phyloP scores from a whole-genome alignment of 1,284 basidiomycete species.

The Malassezia nana region DNA sequence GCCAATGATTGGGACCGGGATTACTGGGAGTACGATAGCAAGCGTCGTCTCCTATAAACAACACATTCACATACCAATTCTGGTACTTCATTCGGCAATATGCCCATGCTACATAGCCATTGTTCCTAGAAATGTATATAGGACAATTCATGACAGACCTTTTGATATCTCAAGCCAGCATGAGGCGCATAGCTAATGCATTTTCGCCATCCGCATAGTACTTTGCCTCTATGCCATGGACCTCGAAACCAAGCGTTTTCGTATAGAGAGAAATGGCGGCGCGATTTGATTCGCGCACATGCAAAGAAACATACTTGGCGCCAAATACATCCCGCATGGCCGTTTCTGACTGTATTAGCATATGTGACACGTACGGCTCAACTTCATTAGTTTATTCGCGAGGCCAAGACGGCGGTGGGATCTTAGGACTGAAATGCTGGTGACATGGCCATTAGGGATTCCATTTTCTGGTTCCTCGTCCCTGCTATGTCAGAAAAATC shows the following conservation, averaged over 20 bases:
- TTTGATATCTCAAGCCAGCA: slow-evolving; percentile 17
- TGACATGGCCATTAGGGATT: slow-evolving; percentile 47
- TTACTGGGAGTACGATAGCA: slow-evolving; percentile 18
- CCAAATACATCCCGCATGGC: slow-evolving; percentile 46
- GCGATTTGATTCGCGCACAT: slow-evolving; percentile 45
- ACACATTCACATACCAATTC: neutral
- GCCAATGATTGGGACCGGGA: slow-evolving; percentile 18
- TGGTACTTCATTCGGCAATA: neutral
- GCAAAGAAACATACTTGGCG: slow-evolving; percentile 42
- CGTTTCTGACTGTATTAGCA: slow-evolving; percentile 24
- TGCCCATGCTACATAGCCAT: neutral
- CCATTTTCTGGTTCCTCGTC: slow-evolving; percentile 47
- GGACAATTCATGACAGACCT: neutral
- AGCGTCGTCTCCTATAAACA: slow-evolving; percentile 8
- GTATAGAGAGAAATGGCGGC: slow-evolving; percentile 46
- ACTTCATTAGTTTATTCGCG: slow-evolving; percentile 46
- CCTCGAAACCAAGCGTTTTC: slow-evolving; percentile 43
- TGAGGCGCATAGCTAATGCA: slow-evolving; percentile 42
- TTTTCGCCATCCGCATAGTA: slow-evolving; percentile 48
- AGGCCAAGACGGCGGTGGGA: slow-evolving; percentile 42
- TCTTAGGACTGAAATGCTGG: slow-evolving; percentile 43
- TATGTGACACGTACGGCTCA: slow-evolving; percentile 36
- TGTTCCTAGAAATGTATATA: slow-evolving; percentile 1
- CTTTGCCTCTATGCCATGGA: slow-evolving; percentile 39
- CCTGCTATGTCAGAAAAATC: slow-evolving; percentile 12